Base-by-base conservation (phyloP, 805 yeast genomes). In the Suhomyces sp. region DNA sequence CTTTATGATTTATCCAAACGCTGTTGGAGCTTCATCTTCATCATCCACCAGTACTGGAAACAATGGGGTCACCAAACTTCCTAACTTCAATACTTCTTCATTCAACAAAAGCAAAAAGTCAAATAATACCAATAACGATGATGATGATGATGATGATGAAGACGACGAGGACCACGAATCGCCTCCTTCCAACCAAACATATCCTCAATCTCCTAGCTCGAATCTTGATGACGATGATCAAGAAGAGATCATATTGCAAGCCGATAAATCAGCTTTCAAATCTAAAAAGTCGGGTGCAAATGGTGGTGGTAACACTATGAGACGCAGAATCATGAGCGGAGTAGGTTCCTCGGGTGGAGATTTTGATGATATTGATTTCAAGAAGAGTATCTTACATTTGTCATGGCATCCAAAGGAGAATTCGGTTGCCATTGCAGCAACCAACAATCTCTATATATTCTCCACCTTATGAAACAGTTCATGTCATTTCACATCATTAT, bases 391-490 rank as follows among this genome's bases (percentile, higher is more conserved):
- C 55, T 79, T 93, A 71, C 98, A 94, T 73, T 79, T 91, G 71
- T 90, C 97, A 69, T 94, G 99, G 99, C 99, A 94, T 78, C 99
- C 99, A 58, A 80, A 78, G 61, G 99, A 96, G 74, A 90, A 94
- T 74, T 86, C 94, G 49, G 96, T 94, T 60, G 99, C 99, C 44
- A 89, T 94, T 66, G 98, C 98, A 47, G 98, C 99, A 17, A 94
- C 99, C 22, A 96, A 94, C 76, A 94, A 94, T 74, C 80, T 90
- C 62, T 88, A 87, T 73, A 87, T 88, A 55, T 88, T 88, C 69
- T 86, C 93, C 53, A 87, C 94, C 51, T 77, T 85, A 63, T 87
- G 31, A 27, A 40, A 22, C 24, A 6, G 7, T 38, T 38, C 42
- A 38, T 38, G 42, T 38, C 42, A 38, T 38, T 36, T 9, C 24